A percentile compares a stretch with the other conserved stretches of the same genome.
These are phyloP conservation scores for Aureobasidium sp. DNA, from an alignment of 2,329 filamentous ascomycete genomes.

Conservation along the genomic window DNA sequence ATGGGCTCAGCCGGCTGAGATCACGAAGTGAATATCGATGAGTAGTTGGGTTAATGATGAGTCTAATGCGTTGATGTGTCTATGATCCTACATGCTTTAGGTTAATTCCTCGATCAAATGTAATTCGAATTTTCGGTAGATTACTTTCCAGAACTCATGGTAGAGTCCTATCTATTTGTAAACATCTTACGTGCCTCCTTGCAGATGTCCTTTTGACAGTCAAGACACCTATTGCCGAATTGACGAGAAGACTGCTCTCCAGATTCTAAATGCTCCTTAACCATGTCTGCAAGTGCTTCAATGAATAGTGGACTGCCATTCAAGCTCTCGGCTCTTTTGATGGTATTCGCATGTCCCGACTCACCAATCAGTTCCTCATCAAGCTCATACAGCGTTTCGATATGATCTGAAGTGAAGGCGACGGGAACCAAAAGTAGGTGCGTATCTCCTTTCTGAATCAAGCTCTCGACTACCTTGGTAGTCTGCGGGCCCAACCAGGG, in stretches of 20 bases:
- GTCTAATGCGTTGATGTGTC: too few species aligned
- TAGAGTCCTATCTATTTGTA: background rate
- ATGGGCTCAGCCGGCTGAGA: too few species aligned
- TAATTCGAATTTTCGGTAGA: too few species aligned
- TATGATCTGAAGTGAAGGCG: conserved; percentile 98
- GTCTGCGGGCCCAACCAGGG: conserved; percentile 96
- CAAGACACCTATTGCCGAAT: background rate
- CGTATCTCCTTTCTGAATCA: conserved; percentile 59
- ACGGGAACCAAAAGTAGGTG: conserved; percentile 90
- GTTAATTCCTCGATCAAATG: too few species aligned
- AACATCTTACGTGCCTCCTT: conserved; percentile 11
- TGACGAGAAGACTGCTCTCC: conserved; percentile 33
- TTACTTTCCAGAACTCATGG: background rate
- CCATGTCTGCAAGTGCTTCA: conserved; percentile 78
- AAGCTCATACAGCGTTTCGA: conserved; percentile 91
- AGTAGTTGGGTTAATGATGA: background rate
- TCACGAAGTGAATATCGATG: too few species aligned
- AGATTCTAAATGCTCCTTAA: conserved; percentile 67
- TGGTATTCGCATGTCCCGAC: conserved; percentile 56
- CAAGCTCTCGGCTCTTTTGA: conserved; percentile 85
- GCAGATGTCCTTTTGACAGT: background rate
- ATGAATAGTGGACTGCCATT: conserved; percentile 92
- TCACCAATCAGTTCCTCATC: conserved; percentile 93
- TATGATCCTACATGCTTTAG: too few species aligned
- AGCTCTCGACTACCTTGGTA: conserved; percentile 61